Evolutionary conservation across 805 yeast species (phyloP).

Genomic region (Lipomyces oligophaga): DNA sequence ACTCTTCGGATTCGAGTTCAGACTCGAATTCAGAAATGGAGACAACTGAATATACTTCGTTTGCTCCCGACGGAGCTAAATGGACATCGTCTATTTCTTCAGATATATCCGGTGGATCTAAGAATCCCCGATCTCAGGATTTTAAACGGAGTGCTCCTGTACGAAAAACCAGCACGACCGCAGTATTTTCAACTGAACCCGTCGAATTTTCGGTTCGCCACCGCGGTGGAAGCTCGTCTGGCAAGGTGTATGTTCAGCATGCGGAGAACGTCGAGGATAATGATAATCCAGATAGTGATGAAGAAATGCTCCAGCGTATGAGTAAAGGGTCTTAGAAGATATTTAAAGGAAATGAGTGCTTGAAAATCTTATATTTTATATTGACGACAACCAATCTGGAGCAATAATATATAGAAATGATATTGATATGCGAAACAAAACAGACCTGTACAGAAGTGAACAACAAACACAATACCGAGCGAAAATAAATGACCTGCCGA

Average conservation of each 20-base stretch:
- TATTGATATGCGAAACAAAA: neutral
- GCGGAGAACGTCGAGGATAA: slow-evolving; percentile 19
- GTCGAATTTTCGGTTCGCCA: neutral
- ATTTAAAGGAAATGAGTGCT: neutral
- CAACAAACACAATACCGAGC: neutral
- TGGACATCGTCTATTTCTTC: no score
- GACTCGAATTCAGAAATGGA: no score
- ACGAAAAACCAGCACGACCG: slow-evolving; percentile 4
- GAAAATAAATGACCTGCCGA: slow-evolving; percentile 3
- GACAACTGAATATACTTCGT: no score
- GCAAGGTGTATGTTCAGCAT: slow-evolving; percentile 16
- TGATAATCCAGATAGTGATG: slow-evolving; percentile 15
- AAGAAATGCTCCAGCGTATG: slow-evolving; percentile 9
- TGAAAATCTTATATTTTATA: neutral
- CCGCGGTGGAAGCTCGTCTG: slow-evolving; percentile 9
- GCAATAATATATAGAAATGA: no score
- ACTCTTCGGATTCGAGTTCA: no score
- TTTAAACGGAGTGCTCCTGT: slow-evolving; percentile 1
- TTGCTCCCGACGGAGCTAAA: no score
- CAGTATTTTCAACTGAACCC: slow-evolving; percentile 2
- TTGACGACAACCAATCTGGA: neutral
- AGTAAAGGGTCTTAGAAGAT: neutral
- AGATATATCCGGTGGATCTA: no score
- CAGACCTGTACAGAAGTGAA: neutral
- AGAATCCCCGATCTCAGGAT: no score